These are phyloP conservation scores for Suillus americanus DNA, from an alignment of 768 basidiomycete species.

Conservation along the genomic window DNA sequence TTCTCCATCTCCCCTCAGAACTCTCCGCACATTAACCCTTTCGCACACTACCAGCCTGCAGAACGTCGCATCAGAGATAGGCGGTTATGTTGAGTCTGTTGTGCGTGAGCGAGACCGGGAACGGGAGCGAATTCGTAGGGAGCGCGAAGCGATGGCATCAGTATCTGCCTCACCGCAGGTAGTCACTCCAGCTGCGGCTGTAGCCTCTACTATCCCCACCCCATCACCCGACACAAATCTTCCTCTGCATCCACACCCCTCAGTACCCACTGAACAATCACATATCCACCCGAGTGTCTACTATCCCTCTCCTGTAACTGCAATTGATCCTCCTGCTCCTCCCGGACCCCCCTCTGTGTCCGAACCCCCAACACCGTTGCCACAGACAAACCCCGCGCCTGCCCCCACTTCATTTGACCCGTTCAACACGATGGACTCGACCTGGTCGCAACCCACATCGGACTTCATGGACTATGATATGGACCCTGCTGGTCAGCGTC, in stretches of 20 bases:
- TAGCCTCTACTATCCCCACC: constrained; percentile 14
- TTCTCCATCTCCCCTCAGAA: constrained; percentile 29
- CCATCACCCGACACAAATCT: constrained; percentile 6
- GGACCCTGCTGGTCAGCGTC: constrained; percentile 29
- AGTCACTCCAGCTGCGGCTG: constrained; percentile 10
- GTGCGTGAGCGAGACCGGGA: constrained; percentile 78
- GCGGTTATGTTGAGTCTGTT: constrained; percentile 71
- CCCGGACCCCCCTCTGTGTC: constrained; percentile 12
- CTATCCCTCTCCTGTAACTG: constrained; percentile 55
- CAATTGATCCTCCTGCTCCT: constrained; percentile 19
- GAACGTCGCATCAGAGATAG: constrained; percentile 58
- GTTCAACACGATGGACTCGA: constrained; percentile 40
- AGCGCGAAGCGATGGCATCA: constrained; percentile 49
- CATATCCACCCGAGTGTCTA: constrained; percentile 30
- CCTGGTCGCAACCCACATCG: constrained; percentile 37
- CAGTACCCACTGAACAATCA: constrained; percentile 14
- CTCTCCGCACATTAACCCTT: constrained; percentile 52
- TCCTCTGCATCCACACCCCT: constrained; percentile 20
- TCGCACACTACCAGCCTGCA: constrained; percentile 50
- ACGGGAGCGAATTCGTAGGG: constrained; percentile 67
- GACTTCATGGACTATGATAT: constrained; percentile 39
- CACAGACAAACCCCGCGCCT: constrained; percentile 16
- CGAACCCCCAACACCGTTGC: constrained; percentile 14
- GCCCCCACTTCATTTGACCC: constrained; percentile 37
- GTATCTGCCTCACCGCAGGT: constrained; percentile 28